A percentile compares a stretch with the other conserved stretches of the same genome.
These are phyloP conservation scores for Pelargonium myrrhifolium DNA, from an alignment of 441 rosid genomes.

Conservation along the genomic window DNA sequence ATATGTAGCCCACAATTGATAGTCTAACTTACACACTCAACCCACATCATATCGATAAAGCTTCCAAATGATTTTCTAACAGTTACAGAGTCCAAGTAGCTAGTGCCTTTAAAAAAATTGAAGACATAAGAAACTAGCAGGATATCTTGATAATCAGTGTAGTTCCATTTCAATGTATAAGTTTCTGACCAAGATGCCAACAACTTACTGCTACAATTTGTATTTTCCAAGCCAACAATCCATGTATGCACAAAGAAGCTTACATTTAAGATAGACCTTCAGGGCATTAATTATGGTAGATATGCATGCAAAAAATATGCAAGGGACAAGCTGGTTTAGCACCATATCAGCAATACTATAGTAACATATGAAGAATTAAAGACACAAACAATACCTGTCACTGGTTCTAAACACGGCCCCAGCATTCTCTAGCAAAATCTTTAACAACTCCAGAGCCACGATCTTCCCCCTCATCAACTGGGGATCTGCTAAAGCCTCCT, in stretches of 20 bases:
- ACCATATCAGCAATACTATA: background rate
- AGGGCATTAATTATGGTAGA: too few species aligned
- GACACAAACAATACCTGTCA: constrained; percentile 52
- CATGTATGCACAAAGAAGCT: background rate
- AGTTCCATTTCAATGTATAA: background rate
- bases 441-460: constrained; percentile 90
- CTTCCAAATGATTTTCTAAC: constrained; percentile 1
- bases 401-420: constrained; percentile 98
- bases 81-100: background rate
- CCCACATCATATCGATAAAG: background rate
- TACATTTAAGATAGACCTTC: background rate
- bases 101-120: background rate
- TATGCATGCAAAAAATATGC: background rate
- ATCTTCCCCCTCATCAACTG: constrained; percentile 93
- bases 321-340: background rate
- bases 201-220: background rate
- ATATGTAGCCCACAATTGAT: background rate
- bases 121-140: too few species aligned
- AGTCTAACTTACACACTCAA: background rate
- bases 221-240: background rate
- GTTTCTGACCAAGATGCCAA: background rate
- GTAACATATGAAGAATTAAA: background rate
- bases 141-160: background rate
- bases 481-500: constrained; percentile 83
- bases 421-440: constrained; percentile 95